These are phyloP conservation scores for Aspergillus conjunctus DNA, from an alignment of 495 filamentous ascomycete species.

Conservation along the genomic window DNA sequence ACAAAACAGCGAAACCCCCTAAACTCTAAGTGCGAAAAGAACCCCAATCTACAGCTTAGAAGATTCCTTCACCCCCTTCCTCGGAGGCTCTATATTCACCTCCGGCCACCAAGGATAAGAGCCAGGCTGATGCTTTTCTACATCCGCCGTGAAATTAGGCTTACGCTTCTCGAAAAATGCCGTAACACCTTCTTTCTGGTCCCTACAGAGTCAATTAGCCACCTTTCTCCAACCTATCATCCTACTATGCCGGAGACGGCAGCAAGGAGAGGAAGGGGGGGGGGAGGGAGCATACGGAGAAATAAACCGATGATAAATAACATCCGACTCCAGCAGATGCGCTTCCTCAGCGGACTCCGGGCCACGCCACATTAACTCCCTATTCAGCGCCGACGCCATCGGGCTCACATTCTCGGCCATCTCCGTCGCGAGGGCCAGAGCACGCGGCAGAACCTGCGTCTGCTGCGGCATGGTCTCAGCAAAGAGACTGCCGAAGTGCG, in stretches of 20 bases:
- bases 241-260: too few species aligned
- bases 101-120: conserved; percentile 39
- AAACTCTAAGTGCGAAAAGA: background rate
- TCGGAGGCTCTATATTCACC: conserved; percentile 32
- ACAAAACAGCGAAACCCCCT: too few species aligned
- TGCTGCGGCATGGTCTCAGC: conserved; percentile 53
- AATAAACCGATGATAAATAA: conserved; percentile 58
- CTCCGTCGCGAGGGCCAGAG: conserved; percentile 59
- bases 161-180: conserved; percentile 54
- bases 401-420: conserved; percentile 59
- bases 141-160: conserved; percentile 50
- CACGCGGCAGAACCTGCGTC: conserved; percentile 55
- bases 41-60: conserved; percentile 34
- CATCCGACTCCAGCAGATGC: conserved; percentile 59
- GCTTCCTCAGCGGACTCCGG: conserved; percentile 56
- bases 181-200: conserved; percentile 51
- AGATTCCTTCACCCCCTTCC: conserved; percentile 8
- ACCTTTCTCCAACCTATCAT: too few species aligned
- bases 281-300: conserved; percentile 43
- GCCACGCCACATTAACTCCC: conserved; percentile 61
- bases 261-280: too few species aligned
- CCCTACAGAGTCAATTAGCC: conserved; percentile 27
- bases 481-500: conserved; percentile 54
- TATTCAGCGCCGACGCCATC: conserved; percentile 57
- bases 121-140: conserved; percentile 31